Percentiles rank a stretch among this genome's conserved stretches.
These are phyloP conservation scores for Calocera viscosa DNA, from an alignment of 768 basidiomycete genomes.

Conservation along the genomic window DNA sequence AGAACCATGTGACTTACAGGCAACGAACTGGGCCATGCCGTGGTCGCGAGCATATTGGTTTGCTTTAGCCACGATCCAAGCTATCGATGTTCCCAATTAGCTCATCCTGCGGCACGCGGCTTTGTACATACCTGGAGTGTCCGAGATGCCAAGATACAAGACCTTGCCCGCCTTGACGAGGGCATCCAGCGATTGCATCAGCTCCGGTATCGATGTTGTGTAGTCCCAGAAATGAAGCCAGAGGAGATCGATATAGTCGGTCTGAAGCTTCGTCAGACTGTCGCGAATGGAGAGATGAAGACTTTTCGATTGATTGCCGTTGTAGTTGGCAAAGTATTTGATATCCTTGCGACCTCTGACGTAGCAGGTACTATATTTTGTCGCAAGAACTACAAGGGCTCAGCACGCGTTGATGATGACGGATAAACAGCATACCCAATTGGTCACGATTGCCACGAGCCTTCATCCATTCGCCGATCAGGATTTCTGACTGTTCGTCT, in stretches of 20 bases:
- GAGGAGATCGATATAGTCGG: constrained; percentile 37
- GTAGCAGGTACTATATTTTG: constrained; percentile 16
- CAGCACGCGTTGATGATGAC: not conserved
- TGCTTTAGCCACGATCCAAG: constrained; percentile 39
- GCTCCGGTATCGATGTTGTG: constrained; percentile 40
- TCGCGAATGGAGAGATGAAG: constrained; percentile 33
- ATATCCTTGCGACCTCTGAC: not conserved
- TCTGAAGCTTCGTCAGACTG: constrained; percentile 38
- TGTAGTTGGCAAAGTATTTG: constrained; percentile 25
- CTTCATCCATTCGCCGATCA: constrained; percentile 43
- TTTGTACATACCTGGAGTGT: constrained; percentile 27
- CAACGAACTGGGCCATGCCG: constrained; percentile 38
- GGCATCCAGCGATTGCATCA: constrained; percentile 43
- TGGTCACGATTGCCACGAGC: constrained; percentile 34
- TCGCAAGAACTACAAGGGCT: constrained; percentile 18
- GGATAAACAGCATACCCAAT: constrained; percentile 29
- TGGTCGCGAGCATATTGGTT: constrained; percentile 42
- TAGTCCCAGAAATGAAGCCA: constrained; percentile 44
- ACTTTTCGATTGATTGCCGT: constrained; percentile 39
- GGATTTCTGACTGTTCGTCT: constrained; percentile 43
- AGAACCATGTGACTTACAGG: constrained; percentile 24
- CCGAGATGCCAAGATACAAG: constrained; percentile 27
- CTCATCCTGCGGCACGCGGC: not conserved
- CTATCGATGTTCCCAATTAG: constrained; percentile 20
- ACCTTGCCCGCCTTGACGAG: constrained; percentile 43